Evolutionary conservation across 2,329 filamentous ascomycete genomes (phyloP).

Genomic region (Monilinia vaccinii-corymbosi): DNA sequence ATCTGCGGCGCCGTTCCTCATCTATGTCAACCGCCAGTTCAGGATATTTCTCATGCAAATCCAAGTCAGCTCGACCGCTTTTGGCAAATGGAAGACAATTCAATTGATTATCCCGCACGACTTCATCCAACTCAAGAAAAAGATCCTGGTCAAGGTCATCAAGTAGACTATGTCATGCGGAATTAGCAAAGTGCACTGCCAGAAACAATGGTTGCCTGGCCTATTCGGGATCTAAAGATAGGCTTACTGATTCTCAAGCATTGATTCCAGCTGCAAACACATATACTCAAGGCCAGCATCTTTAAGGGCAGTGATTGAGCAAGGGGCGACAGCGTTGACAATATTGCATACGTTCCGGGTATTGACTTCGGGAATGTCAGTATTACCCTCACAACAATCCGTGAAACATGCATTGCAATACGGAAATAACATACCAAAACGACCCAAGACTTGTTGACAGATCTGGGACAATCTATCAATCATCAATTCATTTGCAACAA

Average conservation of each 20-base stretch:
- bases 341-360: conserved; percentile 78
- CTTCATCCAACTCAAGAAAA: conserved; percentile 67
- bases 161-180: conserved; percentile 41
- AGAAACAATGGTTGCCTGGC: not conserved
- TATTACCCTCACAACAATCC: not conserved
- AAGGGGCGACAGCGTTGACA: conserved; percentile 78
- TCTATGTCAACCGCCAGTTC: conserved; percentile 48
- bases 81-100: conserved; percentile 67
- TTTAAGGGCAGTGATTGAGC: conserved; percentile 77
- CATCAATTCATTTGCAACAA: conserved; percentile 89
- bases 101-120: conserved; percentile 76
- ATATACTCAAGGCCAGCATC: conserved; percentile 83
- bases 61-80: conserved; percentile 60
- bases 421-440: conserved; percentile 48
- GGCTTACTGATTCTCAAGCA: conserved; percentile 69
- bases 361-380: conserved; percentile 44
- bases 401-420: not conserved
- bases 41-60: conserved; percentile 47
- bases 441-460: conserved; percentile 76
- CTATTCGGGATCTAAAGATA: not conserved
- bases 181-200: not conserved
- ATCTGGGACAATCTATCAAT: conserved; percentile 82
- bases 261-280: conserved; percentile 80
- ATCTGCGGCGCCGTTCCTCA: conserved; percentile 58
- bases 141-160: conserved; percentile 80